Percentiles rank a stretch among this genome's conserved stretches.
Evolutionary conservation across 257 asterid genomes (phyloP).

Genomic region (Scutellaria baicalensis): DNA sequence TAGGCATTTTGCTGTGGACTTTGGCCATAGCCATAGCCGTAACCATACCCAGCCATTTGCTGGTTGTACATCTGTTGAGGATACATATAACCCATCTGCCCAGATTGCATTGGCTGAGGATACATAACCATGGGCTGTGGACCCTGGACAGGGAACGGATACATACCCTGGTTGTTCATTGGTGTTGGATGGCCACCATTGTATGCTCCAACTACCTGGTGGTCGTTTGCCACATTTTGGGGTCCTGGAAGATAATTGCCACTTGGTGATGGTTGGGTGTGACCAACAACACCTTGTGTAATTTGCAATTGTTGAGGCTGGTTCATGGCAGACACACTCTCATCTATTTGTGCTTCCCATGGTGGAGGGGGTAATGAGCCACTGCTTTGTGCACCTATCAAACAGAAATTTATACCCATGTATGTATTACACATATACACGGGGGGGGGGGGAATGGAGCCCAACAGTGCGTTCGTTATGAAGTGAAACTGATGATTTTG

Average conservation of each 20-base stretch:
- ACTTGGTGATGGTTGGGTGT: constrained; percentile 34
- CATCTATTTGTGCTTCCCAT: constrained; percentile 77
- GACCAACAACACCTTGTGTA: constrained; percentile 24
- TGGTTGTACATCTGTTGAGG: constrained; percentile 64
- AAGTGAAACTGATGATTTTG: background rate
- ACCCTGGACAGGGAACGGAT: constrained; percentile 27
- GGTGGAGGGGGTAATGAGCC: constrained; percentile 84
- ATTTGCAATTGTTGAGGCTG: constrained; percentile 47
- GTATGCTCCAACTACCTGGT: constrained; percentile 37
- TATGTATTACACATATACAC: no score
- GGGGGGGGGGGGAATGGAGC: background rate
- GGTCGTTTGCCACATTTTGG: constrained; percentile 26
- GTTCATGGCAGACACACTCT: constrained; percentile 24
- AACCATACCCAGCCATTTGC: constrained; percentile 63
- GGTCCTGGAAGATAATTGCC: constrained; percentile 36
- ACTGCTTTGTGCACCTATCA: constrained; percentile 44
- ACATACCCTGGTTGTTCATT: constrained; percentile 31
- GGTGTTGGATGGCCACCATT: constrained; percentile 29
- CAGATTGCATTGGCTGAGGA: constrained; percentile 62
- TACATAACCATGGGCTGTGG: constrained; percentile 36
- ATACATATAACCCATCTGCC: constrained; percentile 76
- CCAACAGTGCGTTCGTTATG: background rate
- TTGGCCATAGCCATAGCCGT: constrained; percentile 50
- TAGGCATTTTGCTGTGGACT: constrained; percentile 30
- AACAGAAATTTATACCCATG: background rate